Evolutionary conservation across 2,329 filamentous ascomycete genomes (phyloP), one percentile per base, ranked within the genome.

Genomic region (Rhinocladiella similis): DNA sequence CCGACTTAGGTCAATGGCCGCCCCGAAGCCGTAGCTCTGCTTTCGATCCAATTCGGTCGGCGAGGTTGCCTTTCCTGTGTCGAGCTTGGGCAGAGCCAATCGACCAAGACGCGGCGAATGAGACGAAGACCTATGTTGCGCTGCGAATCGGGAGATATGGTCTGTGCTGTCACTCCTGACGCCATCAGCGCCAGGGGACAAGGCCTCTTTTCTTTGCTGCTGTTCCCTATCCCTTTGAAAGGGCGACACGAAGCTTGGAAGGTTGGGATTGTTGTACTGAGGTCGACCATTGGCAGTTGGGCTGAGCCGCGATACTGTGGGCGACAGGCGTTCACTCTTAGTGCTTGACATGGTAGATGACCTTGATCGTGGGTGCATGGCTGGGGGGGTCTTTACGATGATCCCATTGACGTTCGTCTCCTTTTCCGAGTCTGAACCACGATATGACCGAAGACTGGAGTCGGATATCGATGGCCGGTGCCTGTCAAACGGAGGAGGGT

Each of bases 211-310:
- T 36, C 54, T 63, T 13, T 75, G 71, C 58, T 62, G 68, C 59
- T 54, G 57, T 35, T 69, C 63, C 19, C 68, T 71, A 53, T 76
- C 71, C 16, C 69, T 69, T 49, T 74, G 74, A 47, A 74, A 70
- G 1, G 77, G 73, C 1, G 80, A 80, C 16, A 73, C 79, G 65
- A 84, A 83, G 12, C 70, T 73, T 12, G 82, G 80, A 25, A 83
- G 69, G 58, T 76, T 76, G 41, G 70, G 71, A 33, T 71, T 73
- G 57, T 74, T 72, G 64, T 72, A 75, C 57, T 72, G 76, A 27
- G 63, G 62, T 27, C 49, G 49, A 14, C 59, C 63, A 35, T 38
- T 47, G 1, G 56, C 41, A 5, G 36, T 36, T 12, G 58, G 33
- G 33, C 53, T 55, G 20, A 43, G 22, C 14, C 54, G 60, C 3